Base-by-base conservation (phyloP, 228 moss, liverwort and hornwort genomes). In the Sphagnum fallax region DNA sequence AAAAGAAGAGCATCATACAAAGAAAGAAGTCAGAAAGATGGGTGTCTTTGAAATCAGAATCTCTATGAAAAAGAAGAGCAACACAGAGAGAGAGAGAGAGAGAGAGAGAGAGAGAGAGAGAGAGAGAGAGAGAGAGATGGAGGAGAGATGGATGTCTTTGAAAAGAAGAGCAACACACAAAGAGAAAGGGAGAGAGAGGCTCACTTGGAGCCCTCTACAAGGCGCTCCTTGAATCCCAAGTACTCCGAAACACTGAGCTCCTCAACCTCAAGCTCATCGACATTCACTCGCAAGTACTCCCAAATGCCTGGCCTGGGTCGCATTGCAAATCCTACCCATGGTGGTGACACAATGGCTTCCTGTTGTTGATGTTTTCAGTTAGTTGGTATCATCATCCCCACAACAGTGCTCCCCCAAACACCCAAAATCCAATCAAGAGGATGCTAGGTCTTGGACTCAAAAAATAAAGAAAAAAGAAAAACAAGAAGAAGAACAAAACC, bases 221-320 rank as follows among this genome's bases (percentile, higher is more conserved):
- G 91, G 52, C 77, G 77, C 53, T 97, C 96, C 66, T 93, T 97
- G 80, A 97, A 97, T 51, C 87, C 87, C 69, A 97, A 62, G 58
- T 93, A 97, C 76, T 97, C 91, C 0, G 93, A 89, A 48, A 89
- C 75, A 50, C 78, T 79, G 11, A 97, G 86, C 62, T 81, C 70
- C 69, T 88, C 80, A 16, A 97, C 80, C 16, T 74, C 72, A 8
- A 92, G 90, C 71, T 93, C 93, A 53, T 91, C 96, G 15, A 87
- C 87, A 66, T 93, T 97, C 67, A 97, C 82, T 74, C 85, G 89
- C 52, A 97, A 4, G 65, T 89, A 97, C 68, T 97, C 93, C 96
- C 96, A 96, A 47, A 66, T 79, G 64, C 96, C 96, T 7, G 96
- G 96, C 68, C 87, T 88, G 53, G 89, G 96, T 68, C 96, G 88